Evolutionary conservation across 768 basidiomycete species (phyloP).

Genomic region (Lactarius indigo): DNA sequence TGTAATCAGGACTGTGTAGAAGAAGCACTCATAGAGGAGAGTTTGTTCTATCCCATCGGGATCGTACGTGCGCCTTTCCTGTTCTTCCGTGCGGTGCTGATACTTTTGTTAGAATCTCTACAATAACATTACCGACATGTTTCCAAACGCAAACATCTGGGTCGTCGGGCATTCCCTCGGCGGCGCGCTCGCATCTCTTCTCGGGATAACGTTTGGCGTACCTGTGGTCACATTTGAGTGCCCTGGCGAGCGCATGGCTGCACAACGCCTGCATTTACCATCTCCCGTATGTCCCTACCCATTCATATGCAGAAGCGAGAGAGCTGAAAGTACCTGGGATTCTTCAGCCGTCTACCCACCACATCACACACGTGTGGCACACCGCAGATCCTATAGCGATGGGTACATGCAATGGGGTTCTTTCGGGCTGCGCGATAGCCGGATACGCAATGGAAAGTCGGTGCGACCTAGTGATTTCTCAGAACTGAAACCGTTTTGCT

Average conservation of each 20-base stretch:
- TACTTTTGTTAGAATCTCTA: slow-evolving; percentile 66
- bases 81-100: background rate
- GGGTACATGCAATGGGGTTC: slow-evolving; percentile 74
- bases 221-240: slow-evolving; percentile 91
- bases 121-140: slow-evolving; percentile 88
- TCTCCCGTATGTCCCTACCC: slow-evolving; percentile 54
- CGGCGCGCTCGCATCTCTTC: slow-evolving; percentile 79
- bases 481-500: background rate
- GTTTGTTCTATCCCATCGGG: slow-evolving; percentile 84
- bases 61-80: slow-evolving; percentile 46
- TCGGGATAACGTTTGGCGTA: slow-evolving; percentile 85
- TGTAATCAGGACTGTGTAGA: slow-evolving; percentile 84
- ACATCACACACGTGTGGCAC: slow-evolving; percentile 87
- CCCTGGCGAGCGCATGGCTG: slow-evolving; percentile 58
- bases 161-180: slow-evolving; percentile 82
- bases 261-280: slow-evolving; percentile 80
- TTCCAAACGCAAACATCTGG: slow-evolving; percentile 89
- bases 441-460: slow-evolving; percentile 84
- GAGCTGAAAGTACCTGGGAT: background rate
- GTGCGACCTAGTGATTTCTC: slow-evolving; percentile 28
- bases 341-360: slow-evolving; percentile 59
- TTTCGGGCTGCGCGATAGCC: slow-evolving; percentile 75
- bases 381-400: slow-evolving; percentile 93
- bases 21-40: slow-evolving; percentile 70
- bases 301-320: background rate